Conservation (phyloP, 148 eudicot species). For the Rhododendron vialii region DNA sequence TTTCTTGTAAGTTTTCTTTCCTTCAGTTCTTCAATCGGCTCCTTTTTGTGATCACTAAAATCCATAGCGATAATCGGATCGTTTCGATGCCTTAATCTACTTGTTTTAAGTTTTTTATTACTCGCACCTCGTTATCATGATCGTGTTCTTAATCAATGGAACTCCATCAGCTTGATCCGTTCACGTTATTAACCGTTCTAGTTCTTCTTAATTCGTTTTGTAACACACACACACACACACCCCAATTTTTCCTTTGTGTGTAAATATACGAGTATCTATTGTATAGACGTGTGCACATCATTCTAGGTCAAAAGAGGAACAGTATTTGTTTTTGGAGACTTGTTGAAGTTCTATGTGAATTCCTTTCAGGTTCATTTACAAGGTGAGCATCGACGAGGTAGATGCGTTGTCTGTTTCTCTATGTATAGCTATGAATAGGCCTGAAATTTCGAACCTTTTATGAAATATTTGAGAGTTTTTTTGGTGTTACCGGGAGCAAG, state of each 20-base stretch:
- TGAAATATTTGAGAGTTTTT: not conserved
- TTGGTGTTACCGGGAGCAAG: not conserved
- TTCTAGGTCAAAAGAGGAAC: not conserved
- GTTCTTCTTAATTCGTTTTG: not conserved
- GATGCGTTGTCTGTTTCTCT: constrained; percentile 9
- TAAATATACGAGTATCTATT: not conserved
- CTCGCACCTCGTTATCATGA: not conserved
- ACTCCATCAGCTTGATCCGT: constrained; percentile 1
- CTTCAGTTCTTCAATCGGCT: not conserved
- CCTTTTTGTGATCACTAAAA: not conserved
- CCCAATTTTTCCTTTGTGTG: not conserved
- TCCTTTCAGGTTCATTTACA: constrained; percentile 4
- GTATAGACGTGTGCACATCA: not conserved
- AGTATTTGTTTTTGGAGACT: not conserved
- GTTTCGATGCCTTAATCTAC: not conserved
- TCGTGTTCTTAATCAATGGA: not conserved
- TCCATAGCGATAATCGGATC: not conserved
- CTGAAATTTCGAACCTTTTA: not conserved
- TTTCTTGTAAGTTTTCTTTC: constrained; percentile 11
- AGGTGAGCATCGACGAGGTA: not conserved
- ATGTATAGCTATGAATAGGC: not conserved
- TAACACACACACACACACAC: not conserved
- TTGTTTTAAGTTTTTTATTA: not conserved
- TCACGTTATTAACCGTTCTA: not conserved
- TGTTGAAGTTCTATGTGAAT: not conserved